These are phyloP conservation scores for Aspergillus arachidicola DNA, from an alignment of 2,329 filamentous ascomycete genomes.

Conservation along the genomic window DNA sequence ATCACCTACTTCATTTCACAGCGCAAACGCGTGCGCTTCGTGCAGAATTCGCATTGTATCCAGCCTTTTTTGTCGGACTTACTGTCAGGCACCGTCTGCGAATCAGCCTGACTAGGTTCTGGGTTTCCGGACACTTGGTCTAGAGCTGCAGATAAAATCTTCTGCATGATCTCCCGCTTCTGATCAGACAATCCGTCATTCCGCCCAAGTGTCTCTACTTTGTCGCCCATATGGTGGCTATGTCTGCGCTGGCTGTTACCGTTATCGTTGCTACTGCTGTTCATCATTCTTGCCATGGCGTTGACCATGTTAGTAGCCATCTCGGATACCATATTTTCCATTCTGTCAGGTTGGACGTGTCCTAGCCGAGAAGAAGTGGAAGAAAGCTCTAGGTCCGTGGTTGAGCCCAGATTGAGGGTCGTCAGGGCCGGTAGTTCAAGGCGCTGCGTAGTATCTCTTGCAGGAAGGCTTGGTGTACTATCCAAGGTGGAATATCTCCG, in stretches of 20 bases:
- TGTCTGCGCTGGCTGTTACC: constrained; percentile 24
- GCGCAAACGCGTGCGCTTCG: constrained; percentile 33
- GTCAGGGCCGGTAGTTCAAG: constrained; percentile 19
- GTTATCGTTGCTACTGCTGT: constrained; percentile 4
- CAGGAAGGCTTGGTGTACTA: background rate
- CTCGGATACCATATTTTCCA: constrained; percentile 29
- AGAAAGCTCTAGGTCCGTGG: constrained; percentile 10
- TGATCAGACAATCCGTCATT: constrained; percentile 26
- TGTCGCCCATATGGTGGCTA: constrained; percentile 26
- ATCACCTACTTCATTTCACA: constrained; percentile 42
- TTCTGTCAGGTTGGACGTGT: constrained; percentile 14
- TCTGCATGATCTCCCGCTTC: constrained; percentile 37
- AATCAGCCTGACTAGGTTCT: constrained; percentile 6
- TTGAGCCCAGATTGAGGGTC: constrained; percentile 14
- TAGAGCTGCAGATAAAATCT: constrained; percentile 33
- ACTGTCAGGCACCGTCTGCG: constrained; percentile 6
- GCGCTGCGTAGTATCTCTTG: constrained; percentile 4
- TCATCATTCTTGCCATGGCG: constrained; percentile 37
- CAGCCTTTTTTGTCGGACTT: constrained; percentile 28
- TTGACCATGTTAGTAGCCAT: constrained; percentile 36
- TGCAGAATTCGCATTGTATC: constrained; percentile 35
- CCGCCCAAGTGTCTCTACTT: constrained; percentile 22
- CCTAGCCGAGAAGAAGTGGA: constrained; percentile 9
- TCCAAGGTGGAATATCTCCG: background rate
- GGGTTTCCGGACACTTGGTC: constrained; percentile 25